Evolutionary conservation across 2,329 filamentous ascomycete species (phyloP).

Genomic region (Aureobasidium leucospermi): DNA sequence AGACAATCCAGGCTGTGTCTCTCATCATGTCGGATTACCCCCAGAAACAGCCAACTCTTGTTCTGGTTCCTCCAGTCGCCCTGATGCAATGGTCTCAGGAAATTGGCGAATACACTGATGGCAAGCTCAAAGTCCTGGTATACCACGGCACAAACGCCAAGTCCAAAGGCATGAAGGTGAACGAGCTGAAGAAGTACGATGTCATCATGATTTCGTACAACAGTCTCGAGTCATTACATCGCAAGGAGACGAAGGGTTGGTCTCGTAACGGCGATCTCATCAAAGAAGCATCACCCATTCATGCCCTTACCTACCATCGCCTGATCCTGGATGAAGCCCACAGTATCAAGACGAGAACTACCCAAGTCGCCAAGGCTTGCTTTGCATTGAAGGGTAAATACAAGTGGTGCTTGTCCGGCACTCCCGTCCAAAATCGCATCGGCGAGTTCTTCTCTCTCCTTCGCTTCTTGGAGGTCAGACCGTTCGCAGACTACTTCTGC

Average conservation of each 20-base stretch:
- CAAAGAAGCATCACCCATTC: constrained; percentile 70
- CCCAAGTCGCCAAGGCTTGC: constrained; percentile 88
- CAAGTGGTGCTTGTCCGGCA: constrained; percentile 94
- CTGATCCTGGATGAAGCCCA: constrained; percentile 93
- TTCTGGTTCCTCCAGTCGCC: constrained; percentile 86
- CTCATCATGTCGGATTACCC: constrained; percentile 97
- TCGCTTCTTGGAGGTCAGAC: constrained; percentile 79
- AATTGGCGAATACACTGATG: constrained; percentile 64
- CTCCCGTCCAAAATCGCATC: constrained; percentile 92
- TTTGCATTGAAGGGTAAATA: constrained; percentile 82
- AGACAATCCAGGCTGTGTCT: constrained; percentile 96
- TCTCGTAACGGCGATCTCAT: constrained; percentile 69
- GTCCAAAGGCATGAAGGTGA: constrained; percentile 66
- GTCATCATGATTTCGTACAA: constrained; percentile 98
- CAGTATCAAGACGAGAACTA: constrained; percentile 84
- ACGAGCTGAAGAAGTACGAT: constrained; percentile 73
- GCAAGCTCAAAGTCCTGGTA: constrained; percentile 81
- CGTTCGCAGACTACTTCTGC: constrained; percentile 92
- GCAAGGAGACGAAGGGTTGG: constrained; percentile 89
- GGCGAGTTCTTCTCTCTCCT: constrained; percentile 94
- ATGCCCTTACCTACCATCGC: constrained; percentile 80
- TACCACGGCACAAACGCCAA: constrained; percentile 83
- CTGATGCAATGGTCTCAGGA: constrained; percentile 81
- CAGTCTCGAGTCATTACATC: constrained; percentile 79
- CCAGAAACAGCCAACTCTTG: constrained; percentile 71